Percentiles rank a stretch among this genome's conserved stretches.
phyloP scores from a whole-genome alignment of 805 yeast species.

The Starmerella sirachaensis region DNA sequence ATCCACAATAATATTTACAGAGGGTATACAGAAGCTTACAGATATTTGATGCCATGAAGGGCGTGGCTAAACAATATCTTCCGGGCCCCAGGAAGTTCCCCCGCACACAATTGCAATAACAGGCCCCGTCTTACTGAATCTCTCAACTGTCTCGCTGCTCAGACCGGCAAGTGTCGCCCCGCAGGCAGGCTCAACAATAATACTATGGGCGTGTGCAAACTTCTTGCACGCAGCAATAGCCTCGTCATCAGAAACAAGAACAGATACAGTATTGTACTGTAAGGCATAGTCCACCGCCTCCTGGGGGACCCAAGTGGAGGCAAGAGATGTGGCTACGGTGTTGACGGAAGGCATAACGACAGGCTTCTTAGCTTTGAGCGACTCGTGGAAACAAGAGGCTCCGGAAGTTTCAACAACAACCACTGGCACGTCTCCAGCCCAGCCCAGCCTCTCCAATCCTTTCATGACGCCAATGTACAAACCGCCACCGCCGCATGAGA shows the following conservation, averaged over 20 bases:
- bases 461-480: slow-evolving; percentile 76
- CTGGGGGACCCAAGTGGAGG: slow-evolving; percentile 46
- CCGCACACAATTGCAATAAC: slow-evolving; percentile 21
- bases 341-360: slow-evolving; percentile 34
- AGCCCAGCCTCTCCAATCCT: slow-evolving; percentile 54
- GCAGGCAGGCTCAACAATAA: slow-evolving; percentile 59
- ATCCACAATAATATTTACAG: too few species aligned
- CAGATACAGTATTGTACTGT: slow-evolving; percentile 33
- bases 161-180: slow-evolving; percentile 51
- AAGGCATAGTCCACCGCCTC: slow-evolving; percentile 38
- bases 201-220: slow-evolving; percentile 40
- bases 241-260: slow-evolving; percentile 42
- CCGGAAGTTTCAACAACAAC: slow-evolving; percentile 44
- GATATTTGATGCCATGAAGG: too few species aligned
- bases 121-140: slow-evolving; percentile 6
- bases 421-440: slow-evolving; percentile 27
- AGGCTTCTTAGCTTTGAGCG: slow-evolving; percentile 37
- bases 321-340: slow-evolving; percentile 53
- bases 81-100: slow-evolving; percentile 17
- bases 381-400: slow-evolving; percentile 32
- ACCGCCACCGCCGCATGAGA: slow-evolving; percentile 97
- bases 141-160: slow-evolving; percentile 14
- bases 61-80: too few species aligned
- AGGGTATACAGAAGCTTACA: too few species aligned
- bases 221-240: slow-evolving; percentile 43